These are phyloP conservation scores for Leptographium procerum DNA, from an alignment of 2,329 filamentous ascomycete species.

Conservation along the genomic window DNA sequence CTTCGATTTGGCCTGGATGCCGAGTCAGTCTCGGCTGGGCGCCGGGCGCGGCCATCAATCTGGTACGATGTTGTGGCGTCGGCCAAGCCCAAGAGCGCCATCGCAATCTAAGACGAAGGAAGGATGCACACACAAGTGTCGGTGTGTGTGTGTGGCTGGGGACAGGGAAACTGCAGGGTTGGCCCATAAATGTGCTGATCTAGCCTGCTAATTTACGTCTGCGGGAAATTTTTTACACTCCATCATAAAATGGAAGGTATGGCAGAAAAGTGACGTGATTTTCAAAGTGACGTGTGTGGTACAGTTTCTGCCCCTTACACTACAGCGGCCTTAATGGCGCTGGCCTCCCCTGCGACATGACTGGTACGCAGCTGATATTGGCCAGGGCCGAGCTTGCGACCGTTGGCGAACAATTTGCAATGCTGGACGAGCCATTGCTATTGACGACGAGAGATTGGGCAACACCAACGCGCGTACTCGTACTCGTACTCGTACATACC, in stretches of 20 bases:
- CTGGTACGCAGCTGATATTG: not conserved
- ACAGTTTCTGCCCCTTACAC: not conserved
- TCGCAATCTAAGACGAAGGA: not conserved
- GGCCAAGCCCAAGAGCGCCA: slow-evolving; percentile 16
- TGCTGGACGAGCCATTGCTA: slow-evolving; percentile 8
- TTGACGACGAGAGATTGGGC: slow-evolving; percentile 15
- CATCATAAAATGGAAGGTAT: not conserved
- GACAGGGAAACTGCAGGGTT: not conserved
- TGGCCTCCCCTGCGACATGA: not conserved
- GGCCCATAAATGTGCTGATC: not conserved
- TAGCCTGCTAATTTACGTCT: not conserved
- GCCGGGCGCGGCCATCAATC: slow-evolving; percentile 22
- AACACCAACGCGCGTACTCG: too few species aligned
- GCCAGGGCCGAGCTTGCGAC: slow-evolving; percentile 2
- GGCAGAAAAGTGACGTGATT: not conserved
- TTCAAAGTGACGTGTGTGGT: not conserved
- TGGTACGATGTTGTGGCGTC: slow-evolving; percentile 35
- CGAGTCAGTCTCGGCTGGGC: slow-evolving; percentile 26
- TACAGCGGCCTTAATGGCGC: not conserved
- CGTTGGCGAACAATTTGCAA: not conserved
- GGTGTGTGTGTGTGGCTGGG: not conserved
- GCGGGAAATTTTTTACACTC: not conserved
- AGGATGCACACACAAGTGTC: not conserved
- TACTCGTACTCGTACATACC: too few species aligned
- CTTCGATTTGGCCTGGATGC: slow-evolving; percentile 36